phyloP scores from a whole-genome alignment of 2,329 filamentous ascomycete genomes.

The Epichloe gansuensis region DNA sequence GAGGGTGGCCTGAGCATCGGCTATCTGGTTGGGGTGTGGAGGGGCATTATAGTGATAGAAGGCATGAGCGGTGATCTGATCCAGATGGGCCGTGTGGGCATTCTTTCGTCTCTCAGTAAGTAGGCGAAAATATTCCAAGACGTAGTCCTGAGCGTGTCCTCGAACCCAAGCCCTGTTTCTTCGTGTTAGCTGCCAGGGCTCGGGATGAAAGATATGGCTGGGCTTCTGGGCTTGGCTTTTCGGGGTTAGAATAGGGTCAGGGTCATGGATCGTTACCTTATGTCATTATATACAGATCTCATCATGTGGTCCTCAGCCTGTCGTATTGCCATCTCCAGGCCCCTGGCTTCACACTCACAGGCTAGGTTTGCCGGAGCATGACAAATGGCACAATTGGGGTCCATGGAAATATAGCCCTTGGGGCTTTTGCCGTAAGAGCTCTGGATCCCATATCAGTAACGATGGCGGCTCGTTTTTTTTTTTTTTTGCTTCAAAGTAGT shows the following conservation, averaged over 20 bases:
- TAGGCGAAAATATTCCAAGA: conserved; percentile 51
- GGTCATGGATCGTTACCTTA: conserved; percentile 35
- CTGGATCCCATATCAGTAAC: conserved; percentile 41
- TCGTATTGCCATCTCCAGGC: conserved; percentile 48
- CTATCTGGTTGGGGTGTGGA: conserved; percentile 50
- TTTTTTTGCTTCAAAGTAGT: neutral
- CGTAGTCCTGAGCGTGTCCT: conserved; percentile 54
- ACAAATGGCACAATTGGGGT: conserved; percentile 59
- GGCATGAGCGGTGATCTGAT: conserved; percentile 42
- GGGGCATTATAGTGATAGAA: conserved; percentile 45
- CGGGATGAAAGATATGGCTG: too few species aligned
- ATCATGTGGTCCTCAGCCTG: conserved; percentile 55
- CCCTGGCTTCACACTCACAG: conserved; percentile 56
- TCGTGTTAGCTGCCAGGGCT: conserved; percentile 7
- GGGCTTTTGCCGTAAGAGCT: conserved; percentile 25
- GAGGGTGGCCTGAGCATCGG: conserved; percentile 50
- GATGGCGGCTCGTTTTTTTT: neutral
- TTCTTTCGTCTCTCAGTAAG: conserved; percentile 50
- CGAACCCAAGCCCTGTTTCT: conserved; percentile 48
- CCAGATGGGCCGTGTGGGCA: conserved; percentile 42
- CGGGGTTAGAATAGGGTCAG: neutral
- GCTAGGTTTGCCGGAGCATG: conserved; percentile 42
- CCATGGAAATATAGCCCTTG: conserved; percentile 48
- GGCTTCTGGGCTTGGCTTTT: too few species aligned
- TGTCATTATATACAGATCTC: conserved; percentile 48